Percentiles rank a stretch among this genome's conserved stretches.
phyloP scores from a whole-genome alignment of 2,329 filamentous ascomycete genomes.

The Penicillium sp. region DNA sequence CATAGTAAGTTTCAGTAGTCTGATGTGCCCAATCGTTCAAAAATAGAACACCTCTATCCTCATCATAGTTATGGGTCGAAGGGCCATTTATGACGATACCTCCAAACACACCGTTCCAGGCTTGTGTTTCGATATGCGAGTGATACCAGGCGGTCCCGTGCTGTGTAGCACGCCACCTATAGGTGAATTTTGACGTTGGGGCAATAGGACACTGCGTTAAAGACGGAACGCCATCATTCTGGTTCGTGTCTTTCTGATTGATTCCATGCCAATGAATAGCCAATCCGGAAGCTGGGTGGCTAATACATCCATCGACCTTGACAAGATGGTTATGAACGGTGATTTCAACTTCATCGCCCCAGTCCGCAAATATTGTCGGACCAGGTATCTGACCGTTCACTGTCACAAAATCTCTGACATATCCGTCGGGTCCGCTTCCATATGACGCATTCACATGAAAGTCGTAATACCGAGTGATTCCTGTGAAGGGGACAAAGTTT shows the following conservation, averaged over 20 bases:
- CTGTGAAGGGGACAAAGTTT: not conserved
- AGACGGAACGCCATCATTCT: not conserved
- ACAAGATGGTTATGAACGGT: no score
- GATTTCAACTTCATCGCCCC: not conserved
- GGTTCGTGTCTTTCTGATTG: not conserved
- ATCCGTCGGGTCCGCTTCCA: not conserved
- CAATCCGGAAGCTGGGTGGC: no score
- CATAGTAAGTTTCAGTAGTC: slow-evolving; percentile 26
- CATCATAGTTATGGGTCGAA: slow-evolving; percentile 43
- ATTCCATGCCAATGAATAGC: not conserved
- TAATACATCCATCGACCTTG: no score
- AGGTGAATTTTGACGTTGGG: not conserved
- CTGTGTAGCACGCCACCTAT: slow-evolving; percentile 13
- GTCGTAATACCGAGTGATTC: not conserved
- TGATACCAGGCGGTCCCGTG: slow-evolving; percentile 33
- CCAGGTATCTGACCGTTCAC: not conserved
- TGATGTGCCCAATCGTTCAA: slow-evolving; percentile 37
- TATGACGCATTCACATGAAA: not conserved
- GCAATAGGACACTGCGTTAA: not conserved
- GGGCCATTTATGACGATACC: slow-evolving; percentile 57
- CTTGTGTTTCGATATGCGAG: slow-evolving; percentile 42
- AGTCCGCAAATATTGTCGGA: not conserved
- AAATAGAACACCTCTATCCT: slow-evolving; percentile 39
- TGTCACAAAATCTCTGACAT: not conserved
- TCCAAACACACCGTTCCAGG: slow-evolving; percentile 42